A percentile compares a stretch with the other conserved stretches of the same genome.
Conservation (phyloP, 2,329 filamentous ascomycete species). For the Mycosphaerella sp. region DNA sequence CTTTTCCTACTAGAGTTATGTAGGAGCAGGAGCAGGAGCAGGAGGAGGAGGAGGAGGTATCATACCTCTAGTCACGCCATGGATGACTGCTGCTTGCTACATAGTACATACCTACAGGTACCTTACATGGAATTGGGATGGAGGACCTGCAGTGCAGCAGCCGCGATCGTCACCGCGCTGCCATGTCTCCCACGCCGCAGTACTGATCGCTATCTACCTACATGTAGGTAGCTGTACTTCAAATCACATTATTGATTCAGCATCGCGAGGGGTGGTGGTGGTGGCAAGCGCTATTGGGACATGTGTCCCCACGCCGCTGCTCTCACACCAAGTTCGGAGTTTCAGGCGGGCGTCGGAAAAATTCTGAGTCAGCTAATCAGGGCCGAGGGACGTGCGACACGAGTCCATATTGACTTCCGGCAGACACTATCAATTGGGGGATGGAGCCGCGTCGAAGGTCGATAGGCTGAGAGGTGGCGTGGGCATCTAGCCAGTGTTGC, state of each 20-base stretch:
- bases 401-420: slow-evolving; percentile 13
- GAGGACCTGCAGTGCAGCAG: too few species aligned
- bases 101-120: too few species aligned
- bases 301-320: neutral
- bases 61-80: slow-evolving; percentile 9
- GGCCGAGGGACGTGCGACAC: slow-evolving; percentile 10
- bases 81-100: slow-evolving; percentile 6
- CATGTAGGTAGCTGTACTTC: neutral
- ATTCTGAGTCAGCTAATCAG: slow-evolving; percentile 11
- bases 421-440: slow-evolving; percentile 16
- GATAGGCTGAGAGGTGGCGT: slow-evolving; percentile 9
- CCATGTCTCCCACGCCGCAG: slow-evolving; percentile 6
- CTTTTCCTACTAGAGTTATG: too few species aligned
- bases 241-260: neutral
- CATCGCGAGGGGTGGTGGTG: slow-evolving; percentile 1
- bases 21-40: too few species aligned
- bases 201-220: too few species aligned
- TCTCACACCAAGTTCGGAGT: neutral
- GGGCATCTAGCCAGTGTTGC: slow-evolving; percentile 3
- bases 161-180: neutral
- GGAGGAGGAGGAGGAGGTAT: neutral
- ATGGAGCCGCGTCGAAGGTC: slow-evolving; percentile 1
- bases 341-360: neutral
- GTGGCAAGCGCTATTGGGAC: slow-evolving; percentile 16
- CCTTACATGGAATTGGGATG: too few species aligned